Evolutionary conservation across 1,284 basidiomycete genomes (phyloP), one percentile per base, ranked within the genome.

Genomic region (Heterobasidion occidentale): DNA sequence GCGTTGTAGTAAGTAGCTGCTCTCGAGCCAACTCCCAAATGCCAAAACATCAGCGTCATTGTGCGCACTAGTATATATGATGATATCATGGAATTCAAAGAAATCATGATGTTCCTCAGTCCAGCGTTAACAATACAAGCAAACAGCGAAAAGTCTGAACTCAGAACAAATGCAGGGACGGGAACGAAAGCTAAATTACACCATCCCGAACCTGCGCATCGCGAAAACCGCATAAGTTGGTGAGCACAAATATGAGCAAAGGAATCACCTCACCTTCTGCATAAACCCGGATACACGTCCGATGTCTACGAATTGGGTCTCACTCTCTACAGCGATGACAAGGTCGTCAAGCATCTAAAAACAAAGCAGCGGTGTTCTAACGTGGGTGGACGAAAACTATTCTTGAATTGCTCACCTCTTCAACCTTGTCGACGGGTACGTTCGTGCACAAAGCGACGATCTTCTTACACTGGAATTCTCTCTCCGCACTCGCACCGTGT

Each of bases 371-470:
- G 54, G 53, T 60, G 57, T 62, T 56, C 52, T 54, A 63, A 58
- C 38, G 63, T 52, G 56, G 56, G 11, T 50, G 54, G 49, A 1
- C 19, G 33, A 36, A 45, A 54, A 45, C 15, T 54, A 50, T 51
- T 58, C 19, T 49, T n/a, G n/a, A n/a, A 58, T 51, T 11, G 80
- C 88, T 78, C 69, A 94, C 93, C 65, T 85, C 84, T 71, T 97
- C 94, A 49, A 98, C 90, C 68, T 88, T 88, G 64, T 95, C 91
- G 51, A 92, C 79, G 2, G 91, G 82, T 53, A 94, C 87, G 47
- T 90, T 90, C 7, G 93, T 92, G 69, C 93, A 96, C 54, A 96
- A 74, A 20, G 92, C 86, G 19, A 98, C 89, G 59, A 98, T 88
- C 72, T 87, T 92, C 71, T 92, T 88, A 74, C 92, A 97, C 71